Conservation (phyloP, 31 red algal species). For the Bonnemaisonia californica region DNA sequence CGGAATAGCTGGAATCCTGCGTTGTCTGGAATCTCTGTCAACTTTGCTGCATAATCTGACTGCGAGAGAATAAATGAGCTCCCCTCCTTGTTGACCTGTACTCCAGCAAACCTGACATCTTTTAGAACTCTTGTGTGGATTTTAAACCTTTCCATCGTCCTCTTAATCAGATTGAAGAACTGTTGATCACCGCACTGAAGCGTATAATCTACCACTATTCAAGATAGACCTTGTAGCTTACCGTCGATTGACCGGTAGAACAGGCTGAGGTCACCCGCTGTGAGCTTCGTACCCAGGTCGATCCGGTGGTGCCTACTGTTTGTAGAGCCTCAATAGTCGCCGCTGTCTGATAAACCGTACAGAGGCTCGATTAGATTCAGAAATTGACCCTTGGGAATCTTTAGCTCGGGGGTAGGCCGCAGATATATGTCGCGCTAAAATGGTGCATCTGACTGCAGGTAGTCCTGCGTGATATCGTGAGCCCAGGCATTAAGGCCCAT, state of each 20-base stretch:
- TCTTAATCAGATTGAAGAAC: not conserved
- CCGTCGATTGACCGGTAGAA: not conserved
- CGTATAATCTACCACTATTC: not conserved
- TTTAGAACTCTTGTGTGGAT: not conserved
- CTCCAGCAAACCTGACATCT: not conserved
- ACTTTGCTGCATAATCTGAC: not conserved
- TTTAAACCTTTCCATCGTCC: not conserved
- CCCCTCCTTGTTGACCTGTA: not conserved
- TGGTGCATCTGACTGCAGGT: not conserved
- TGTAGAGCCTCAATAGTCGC: no score
- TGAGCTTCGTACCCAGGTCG: not conserved
- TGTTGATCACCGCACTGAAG: not conserved
- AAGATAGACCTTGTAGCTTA: not conserved
- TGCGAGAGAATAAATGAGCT: not conserved
- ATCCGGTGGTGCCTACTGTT: no score
- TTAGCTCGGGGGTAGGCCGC: not conserved
- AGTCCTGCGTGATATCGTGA: constrained; percentile 3
- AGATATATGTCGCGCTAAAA: not conserved
- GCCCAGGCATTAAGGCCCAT: not conserved
- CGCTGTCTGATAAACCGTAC: no score
- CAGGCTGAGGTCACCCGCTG: no score
- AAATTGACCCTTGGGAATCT: not conserved
- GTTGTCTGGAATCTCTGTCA: no score
- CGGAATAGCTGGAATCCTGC: no score
- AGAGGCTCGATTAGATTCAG: no score